Conservation (phyloP, 768 basidiomycete genomes). For the Phaffia tasmanica region DNA sequence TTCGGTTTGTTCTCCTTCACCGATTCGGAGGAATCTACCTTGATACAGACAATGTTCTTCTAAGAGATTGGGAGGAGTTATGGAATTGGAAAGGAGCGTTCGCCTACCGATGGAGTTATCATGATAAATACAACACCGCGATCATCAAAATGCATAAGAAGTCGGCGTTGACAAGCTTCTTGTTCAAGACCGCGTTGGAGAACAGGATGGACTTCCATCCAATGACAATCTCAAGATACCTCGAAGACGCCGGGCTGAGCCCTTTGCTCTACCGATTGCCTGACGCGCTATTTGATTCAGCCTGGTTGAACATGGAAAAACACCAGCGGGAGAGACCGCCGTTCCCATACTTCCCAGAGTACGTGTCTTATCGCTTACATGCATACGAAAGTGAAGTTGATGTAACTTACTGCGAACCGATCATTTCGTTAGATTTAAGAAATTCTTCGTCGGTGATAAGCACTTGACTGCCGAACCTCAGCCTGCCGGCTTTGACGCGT, state of each 20-base stretch:
- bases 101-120: slow-evolving; percentile 88
- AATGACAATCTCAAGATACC: slow-evolving; percentile 83
- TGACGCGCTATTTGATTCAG: slow-evolving; percentile 91
- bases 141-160: slow-evolving; percentile 87
- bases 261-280: slow-evolving; percentile 74
- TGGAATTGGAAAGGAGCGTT: slow-evolving; percentile 97
- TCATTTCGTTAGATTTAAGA: slow-evolving; percentile 52
- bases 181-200: slow-evolving; percentile 87
- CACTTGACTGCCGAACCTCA: slow-evolving; percentile 65
- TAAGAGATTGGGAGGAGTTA: slow-evolving; percentile 96
- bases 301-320: slow-evolving; percentile 87
- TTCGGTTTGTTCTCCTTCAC: slow-evolving; percentile 91
- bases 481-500: slow-evolving; percentile 82
- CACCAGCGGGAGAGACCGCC: slow-evolving; percentile 87
- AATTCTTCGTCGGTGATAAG: slow-evolving; percentile 42
- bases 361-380: slow-evolving; percentile 32
- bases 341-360: slow-evolving; percentile 87
- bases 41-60: slow-evolving; percentile 88
- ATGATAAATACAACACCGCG: slow-evolving; percentile 91
- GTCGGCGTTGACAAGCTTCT: slow-evolving; percentile 79
- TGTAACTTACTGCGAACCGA: background rate
- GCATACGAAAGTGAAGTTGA: background rate
- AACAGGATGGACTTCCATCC: slow-evolving; percentile 92
- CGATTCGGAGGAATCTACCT: slow-evolving; percentile 94
- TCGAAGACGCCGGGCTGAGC: slow-evolving; percentile 77